Conservation (phyloP, 108 stramenopile species). For the Chaetoceros tenuissimus region DNA sequence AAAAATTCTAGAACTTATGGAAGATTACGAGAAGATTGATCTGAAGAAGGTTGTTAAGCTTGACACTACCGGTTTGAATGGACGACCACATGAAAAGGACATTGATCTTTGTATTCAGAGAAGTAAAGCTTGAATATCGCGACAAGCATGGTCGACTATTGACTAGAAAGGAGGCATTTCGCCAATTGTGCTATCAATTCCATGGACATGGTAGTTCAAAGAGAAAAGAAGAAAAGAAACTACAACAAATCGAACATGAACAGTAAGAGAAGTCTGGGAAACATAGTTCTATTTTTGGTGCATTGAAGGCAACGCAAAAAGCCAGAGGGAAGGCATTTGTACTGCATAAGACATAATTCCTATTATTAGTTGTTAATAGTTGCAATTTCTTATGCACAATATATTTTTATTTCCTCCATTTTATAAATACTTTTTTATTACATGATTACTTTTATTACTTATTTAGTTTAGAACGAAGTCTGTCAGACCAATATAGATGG, state of each 20-base stretch:
- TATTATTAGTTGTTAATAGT: too few species aligned
- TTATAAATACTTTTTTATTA: too few species aligned
- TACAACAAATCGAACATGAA: constrained; percentile 72
- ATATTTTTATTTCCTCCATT: too few species aligned
- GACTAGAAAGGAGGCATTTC: constrained; percentile 93
- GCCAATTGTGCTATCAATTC: constrained; percentile 94
- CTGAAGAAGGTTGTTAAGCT: constrained; percentile 71
- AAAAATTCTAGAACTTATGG: constrained; percentile 85
- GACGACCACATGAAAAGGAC: constrained; percentile 44
- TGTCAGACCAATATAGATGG: too few species aligned
- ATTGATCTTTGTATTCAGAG: constrained; percentile 61
- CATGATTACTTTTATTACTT: too few species aligned
- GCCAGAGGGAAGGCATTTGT: constrained; percentile 88
- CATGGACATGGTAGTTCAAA: constrained; percentile 93
- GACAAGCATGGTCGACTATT: constrained; percentile 90
- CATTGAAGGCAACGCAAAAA: constrained; percentile 80
- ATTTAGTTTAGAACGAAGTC: too few species aligned
- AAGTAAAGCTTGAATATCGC: constrained; percentile 93
- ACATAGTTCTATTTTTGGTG: constrained; percentile 59
- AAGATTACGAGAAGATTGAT: constrained; percentile 73
- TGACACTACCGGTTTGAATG: constrained; percentile 31
- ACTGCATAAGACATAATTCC: constrained; percentile 82
- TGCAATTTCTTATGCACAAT: too few species aligned
- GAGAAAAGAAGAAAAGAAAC: constrained; percentile 89
- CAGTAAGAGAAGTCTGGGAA: constrained; percentile 55